phyloP scores from a whole-genome alignment of 805 yeast genomes.

The Starmerella geochares region DNA sequence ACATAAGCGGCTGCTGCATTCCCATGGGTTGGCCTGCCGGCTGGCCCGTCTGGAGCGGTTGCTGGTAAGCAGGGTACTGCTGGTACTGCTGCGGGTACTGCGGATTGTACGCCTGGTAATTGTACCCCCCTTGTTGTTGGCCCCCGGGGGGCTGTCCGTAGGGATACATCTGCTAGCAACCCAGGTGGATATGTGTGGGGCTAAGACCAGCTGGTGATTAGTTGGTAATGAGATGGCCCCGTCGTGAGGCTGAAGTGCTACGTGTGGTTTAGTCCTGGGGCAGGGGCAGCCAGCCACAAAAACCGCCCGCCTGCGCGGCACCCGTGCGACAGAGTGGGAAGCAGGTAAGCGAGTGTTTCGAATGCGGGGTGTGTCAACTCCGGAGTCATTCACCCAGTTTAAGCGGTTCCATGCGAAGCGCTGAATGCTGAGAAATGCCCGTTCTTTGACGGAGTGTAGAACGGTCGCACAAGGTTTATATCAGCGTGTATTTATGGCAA shows the following conservation, averaged over 20 bases:
- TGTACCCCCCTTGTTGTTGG: conserved; percentile 17
- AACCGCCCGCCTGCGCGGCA: no score
- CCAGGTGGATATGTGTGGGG: neutral
- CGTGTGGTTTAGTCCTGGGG: conserved; percentile 6
- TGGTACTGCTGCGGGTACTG: conserved; percentile 9
- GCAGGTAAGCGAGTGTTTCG: no score
- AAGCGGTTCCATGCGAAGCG: no score
- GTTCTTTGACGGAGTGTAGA: no score
- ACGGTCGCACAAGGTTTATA: no score
- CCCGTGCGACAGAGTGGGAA: no score
- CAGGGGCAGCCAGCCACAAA: conserved; percentile 5
- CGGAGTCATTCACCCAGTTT: no score
- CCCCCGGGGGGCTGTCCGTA: conserved; percentile 21
- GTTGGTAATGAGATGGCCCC: neutral
- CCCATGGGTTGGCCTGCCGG: conserved; percentile 6
- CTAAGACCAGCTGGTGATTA: neutral
- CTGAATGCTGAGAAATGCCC: no score
- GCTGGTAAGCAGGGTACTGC: conserved; percentile 6
- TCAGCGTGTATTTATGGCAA: no score
- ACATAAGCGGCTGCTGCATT: conserved; percentile 12
- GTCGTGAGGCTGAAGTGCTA: neutral
- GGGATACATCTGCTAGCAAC: conserved; percentile 12
- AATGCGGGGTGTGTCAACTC: no score
- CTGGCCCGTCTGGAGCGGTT: conserved; percentile 11
- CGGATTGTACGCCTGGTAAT: conserved; percentile 18